phyloP scores from a whole-genome alignment of 768 basidiomycete genomes.

The Termitomyces bulborhizus region DNA sequence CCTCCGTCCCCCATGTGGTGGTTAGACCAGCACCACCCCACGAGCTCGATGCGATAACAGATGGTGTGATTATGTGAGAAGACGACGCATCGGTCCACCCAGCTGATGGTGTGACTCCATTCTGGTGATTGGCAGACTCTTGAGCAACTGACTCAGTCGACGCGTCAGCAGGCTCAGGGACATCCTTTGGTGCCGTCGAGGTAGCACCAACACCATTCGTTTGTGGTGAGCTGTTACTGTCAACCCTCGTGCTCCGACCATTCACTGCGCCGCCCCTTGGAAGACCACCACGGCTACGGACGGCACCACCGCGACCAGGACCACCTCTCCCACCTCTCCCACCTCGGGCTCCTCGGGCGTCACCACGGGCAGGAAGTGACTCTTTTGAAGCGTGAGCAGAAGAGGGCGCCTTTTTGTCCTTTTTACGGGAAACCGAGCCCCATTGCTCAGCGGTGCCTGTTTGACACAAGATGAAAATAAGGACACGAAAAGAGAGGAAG shows the following conservation, averaged over 20 bases:
- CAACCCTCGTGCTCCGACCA: conserved; percentile 31
- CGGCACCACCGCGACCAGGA: conserved; percentile 50
- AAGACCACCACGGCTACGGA: conserved; percentile 43
- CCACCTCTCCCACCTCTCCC: conserved; percentile 54
- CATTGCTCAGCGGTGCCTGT: conserved; percentile 73
- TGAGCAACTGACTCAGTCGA: conserved; percentile 17
- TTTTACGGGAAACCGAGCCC: conserved; percentile 82
- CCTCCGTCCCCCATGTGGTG: conserved; percentile 28
- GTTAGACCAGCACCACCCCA: conserved; percentile 24
- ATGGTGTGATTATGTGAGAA: conserved; percentile 25
- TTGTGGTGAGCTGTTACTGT: conserved; percentile 24
- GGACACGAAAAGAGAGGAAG: conserved; percentile 3
- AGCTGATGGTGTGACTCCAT: conserved; percentile 20
- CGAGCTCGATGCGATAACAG: conserved; percentile 23
- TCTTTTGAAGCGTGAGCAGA: conserved; percentile 46
- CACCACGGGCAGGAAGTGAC: conserved; percentile 39
- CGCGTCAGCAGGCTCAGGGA: conserved; percentile 16
- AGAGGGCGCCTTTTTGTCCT: conserved; percentile 67
- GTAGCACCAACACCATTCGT: conserved; percentile 18
- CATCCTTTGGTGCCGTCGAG: conserved; percentile 16
- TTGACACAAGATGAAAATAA: conserved; percentile 13
- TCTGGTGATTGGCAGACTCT: conserved; percentile 20
- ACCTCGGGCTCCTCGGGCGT: conserved; percentile 58
- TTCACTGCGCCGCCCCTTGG: conserved; percentile 36
- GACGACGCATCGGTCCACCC: conserved; percentile 25